phyloP scores from a whole-genome alignment of 192 early-diverging fungal genomes.

The Gonapodya prolifera region DNA sequence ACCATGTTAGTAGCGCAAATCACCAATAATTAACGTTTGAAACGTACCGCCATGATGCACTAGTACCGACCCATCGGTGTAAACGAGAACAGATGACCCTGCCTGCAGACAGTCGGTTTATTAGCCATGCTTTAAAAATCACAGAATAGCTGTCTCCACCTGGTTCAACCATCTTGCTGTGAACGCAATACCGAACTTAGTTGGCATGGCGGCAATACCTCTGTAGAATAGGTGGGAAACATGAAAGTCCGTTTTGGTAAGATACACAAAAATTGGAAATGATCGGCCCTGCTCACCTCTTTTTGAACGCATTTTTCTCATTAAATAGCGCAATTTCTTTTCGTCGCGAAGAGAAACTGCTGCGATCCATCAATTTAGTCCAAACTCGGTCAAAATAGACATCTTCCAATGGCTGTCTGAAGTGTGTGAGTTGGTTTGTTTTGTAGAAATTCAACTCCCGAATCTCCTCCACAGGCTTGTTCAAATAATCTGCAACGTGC shows the following conservation, averaged over 20 bases:
- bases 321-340: slow-evolving; percentile 55
- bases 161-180: slow-evolving; percentile 50
- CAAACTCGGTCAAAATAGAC: slow-evolving; percentile 38
- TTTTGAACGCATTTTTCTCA: slow-evolving; percentile 51
- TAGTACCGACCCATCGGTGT: slow-evolving; percentile 71
- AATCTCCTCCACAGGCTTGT: slow-evolving; percentile 43
- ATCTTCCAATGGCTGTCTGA: slow-evolving; percentile 25
- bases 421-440: slow-evolving; percentile 44
- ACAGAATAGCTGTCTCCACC: background rate
- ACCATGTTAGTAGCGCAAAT: background rate
- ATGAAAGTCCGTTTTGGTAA: background rate
- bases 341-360: slow-evolving; percentile 37
- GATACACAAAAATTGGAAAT: background rate
- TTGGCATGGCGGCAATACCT: slow-evolving; percentile 63
- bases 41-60: slow-evolving; percentile 49
- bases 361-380: slow-evolving; percentile 34
- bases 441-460: slow-evolving; percentile 15
- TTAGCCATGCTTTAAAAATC: background rate
- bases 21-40: slow-evolving; percentile 45
- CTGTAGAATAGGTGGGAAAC: background rate
- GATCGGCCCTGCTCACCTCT: slow-evolving; percentile 28
- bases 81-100: slow-evolving; percentile 70
- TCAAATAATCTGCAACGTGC: slow-evolving; percentile 62
- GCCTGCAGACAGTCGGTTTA: slow-evolving; percentile 16
- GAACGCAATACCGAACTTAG: slow-evolving; percentile 32